phyloP scores from a whole-genome alignment of 73 alveolate genomes.

The Symbiodinium pilosum region DNA sequence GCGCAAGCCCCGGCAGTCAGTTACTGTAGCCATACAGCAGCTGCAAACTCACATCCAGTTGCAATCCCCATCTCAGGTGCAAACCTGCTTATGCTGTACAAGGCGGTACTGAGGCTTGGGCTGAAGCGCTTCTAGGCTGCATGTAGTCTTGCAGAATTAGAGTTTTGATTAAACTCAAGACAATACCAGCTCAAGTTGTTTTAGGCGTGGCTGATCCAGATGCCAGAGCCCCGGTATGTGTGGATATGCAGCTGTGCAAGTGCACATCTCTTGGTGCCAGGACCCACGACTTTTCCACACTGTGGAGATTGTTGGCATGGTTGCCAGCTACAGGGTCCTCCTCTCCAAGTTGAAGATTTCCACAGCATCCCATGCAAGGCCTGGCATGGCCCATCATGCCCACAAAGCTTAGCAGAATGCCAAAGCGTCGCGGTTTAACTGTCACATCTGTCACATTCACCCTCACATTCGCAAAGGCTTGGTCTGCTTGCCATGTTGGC shows the following conservation, averaged over 20 bases:
- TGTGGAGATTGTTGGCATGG: constrained; percentile 85
- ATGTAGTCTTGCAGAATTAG: not conserved
- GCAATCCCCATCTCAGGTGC: constrained; percentile 14
- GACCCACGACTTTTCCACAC: constrained; percentile 49
- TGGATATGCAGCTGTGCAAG: too few species aligned
- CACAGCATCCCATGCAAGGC: constrained; percentile 74
- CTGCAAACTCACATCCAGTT: too few species aligned
- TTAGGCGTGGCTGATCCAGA: constrained; percentile 56
- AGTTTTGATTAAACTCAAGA: too few species aligned
- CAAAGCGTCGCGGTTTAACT: not conserved
- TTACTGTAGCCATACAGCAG: not conserved
- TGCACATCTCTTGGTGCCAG: not conserved
- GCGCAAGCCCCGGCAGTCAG: not conserved
- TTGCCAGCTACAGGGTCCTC: constrained; percentile 81
- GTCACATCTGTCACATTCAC: not conserved
- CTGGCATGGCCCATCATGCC: not conserved
- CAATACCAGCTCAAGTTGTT: too few species aligned
- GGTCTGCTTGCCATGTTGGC: constrained; percentile 81
- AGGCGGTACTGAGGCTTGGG: constrained; percentile 46
- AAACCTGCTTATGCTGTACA: constrained; percentile 40
- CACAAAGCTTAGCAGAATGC: too few species aligned
- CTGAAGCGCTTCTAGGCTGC: not conserved
- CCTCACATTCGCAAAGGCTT: constrained; percentile 15
- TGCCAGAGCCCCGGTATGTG: not conserved
- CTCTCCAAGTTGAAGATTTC: constrained; percentile 37